These are phyloP conservation scores for Hyaloscypha hepaticicola DNA, from an alignment of 495 filamentous ascomycete genomes.

Conservation along the genomic window DNA sequence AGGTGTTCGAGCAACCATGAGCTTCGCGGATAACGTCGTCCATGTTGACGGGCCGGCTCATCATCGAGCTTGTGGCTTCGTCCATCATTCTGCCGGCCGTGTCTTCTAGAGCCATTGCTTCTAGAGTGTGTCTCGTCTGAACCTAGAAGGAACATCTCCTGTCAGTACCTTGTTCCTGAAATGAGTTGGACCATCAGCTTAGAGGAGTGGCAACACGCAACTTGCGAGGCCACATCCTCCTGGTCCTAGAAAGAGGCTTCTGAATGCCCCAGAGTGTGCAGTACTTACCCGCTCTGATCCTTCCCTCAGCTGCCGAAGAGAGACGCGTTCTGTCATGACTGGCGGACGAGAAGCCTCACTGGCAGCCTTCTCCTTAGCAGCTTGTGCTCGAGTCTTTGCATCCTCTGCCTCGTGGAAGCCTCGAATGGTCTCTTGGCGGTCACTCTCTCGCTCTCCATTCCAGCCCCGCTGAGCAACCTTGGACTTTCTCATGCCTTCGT, in stretches of 20 bases:
- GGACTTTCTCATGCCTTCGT: constrained; percentile 1
- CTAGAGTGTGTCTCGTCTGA: not conserved
- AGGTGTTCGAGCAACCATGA: not conserved
- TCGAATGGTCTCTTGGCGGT: not conserved
- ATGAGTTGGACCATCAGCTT: too few relatives aligned
- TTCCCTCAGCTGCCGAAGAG: not conserved
- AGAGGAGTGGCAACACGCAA: too few relatives aligned
- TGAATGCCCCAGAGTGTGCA: too few relatives aligned
- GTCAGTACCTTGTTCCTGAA: too few relatives aligned
- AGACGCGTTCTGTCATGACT: not conserved
- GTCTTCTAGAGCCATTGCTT: not conserved
- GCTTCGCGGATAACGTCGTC: not conserved
- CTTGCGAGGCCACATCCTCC: too few relatives aligned
- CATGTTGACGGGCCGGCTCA: not conserved
- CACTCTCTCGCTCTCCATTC: constrained; percentile 10
- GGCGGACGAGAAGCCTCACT: not conserved
- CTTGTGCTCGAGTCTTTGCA: not conserved
- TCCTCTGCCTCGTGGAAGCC: not conserved
- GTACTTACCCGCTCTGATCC: not conserved
- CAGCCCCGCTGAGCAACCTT: constrained; percentile 10
- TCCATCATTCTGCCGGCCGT: not conserved
- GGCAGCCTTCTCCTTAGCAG: not conserved
- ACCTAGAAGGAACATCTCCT: too few relatives aligned
- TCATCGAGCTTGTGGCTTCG: not conserved
- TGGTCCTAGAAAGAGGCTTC: too few relatives aligned